Base-by-base conservation (phyloP, 108 stramenopile genomes). In the Nitzschia inconspicua region DNA sequence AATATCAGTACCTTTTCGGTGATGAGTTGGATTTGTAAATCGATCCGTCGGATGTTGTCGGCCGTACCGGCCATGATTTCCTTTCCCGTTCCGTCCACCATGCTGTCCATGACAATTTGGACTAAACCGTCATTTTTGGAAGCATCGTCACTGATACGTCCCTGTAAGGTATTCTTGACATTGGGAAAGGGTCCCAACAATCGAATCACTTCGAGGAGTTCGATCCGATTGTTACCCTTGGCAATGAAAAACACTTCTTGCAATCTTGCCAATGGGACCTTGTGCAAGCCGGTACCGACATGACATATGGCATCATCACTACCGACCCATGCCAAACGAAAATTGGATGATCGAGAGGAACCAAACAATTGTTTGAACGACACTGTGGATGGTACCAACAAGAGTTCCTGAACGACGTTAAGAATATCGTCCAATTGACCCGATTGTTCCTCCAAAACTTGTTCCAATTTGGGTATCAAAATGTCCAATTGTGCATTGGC, bases 181-280 rank as follows among this genome's bases (percentile, higher is more conserved):
- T 89, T 94, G 3, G 93, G 93, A 66, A 91, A 94, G 20, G 93
- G 93, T 37, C 93, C 93, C 43, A 91, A 37, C 35, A 94, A 73
- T 5, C 89, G 84, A 66, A 94, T 94, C 3, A 91, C 93, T 77
- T 94, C 93, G 10, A 76, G 30, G 47, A 86, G 50, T 62, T 78
- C 72, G 42, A 89, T 61, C 42, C 75, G 70, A 65, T 80, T 71
- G 36, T 51, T 58, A 47, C 74, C 77, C 0, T 73, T 22, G 37
- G 56, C 60, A 28, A 67, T 70, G 27, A 91, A 37, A 59, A 80
- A 94, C 3, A 91, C 67, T 69, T 91, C 89, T 50, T 94, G 82
- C 75, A 91, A 63, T 27, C 89, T 65, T 22, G 89, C 93, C 59
- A 94, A 56, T 28, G 93, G 93, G 0, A 94, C 89, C 55, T 89